Conservation (phyloP, 768 basidiomycete genomes). For the Russula olivacea region DNA sequence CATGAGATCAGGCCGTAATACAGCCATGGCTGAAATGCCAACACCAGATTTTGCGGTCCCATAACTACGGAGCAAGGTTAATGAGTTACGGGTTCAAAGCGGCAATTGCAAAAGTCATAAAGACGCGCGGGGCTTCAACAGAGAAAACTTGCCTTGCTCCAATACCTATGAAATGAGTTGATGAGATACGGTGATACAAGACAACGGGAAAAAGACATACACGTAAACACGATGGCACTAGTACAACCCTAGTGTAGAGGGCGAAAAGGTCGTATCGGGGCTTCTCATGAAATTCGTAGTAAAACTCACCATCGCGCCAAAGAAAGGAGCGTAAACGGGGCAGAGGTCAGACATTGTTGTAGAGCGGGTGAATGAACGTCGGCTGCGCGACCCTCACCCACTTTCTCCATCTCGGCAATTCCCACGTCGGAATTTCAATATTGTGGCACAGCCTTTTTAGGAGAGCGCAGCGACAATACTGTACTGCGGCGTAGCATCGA, state of each 20-base stretch:
- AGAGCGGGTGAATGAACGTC: neutral
- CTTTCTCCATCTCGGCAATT: neutral
- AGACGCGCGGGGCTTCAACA: neutral
- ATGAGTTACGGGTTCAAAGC: neutral
- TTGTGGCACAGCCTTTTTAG: neutral
- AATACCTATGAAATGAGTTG: slow-evolving; percentile 47
- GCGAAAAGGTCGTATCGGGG: neutral
- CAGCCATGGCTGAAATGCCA: slow-evolving; percentile 92
- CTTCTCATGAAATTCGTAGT: neutral
- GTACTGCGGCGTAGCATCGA: no score
- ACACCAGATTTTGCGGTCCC: slow-evolving; percentile 99
- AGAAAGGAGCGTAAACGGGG: slow-evolving; percentile 97
- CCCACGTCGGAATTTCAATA: slow-evolving; percentile 2
- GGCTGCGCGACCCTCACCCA: neutral
- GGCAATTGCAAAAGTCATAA: neutral
- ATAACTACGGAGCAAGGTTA: slow-evolving; percentile 53
- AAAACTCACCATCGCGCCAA: slow-evolving; percentile 83
- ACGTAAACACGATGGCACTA: slow-evolving; percentile 95
- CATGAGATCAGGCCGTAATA: slow-evolving; percentile 92
- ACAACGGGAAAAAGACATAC: slow-evolving; percentile 43
- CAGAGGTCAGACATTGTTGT: slow-evolving; percentile 68
- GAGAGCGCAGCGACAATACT: no score
- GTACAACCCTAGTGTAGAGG: slow-evolving; percentile 76
- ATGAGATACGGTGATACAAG: neutral
- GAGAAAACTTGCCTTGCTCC: slow-evolving; percentile 63